phyloP scores from a whole-genome alignment of 768 basidiomycete genomes.

The Roridomyces roridus region DNA sequence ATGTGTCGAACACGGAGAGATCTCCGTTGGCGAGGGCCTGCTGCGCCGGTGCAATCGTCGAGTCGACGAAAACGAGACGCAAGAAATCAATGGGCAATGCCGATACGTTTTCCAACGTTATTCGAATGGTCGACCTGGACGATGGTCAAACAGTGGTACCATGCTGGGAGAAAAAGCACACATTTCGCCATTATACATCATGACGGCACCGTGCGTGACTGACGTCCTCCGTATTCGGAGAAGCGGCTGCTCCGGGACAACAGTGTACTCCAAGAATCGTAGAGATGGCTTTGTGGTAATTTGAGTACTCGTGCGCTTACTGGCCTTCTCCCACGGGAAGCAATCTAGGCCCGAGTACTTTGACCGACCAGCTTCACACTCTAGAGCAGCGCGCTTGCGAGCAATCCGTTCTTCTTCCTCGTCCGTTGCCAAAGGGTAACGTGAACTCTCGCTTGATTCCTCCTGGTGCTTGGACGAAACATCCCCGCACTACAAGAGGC shows the following conservation, averaged over 20 bases:
- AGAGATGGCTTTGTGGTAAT: slow-evolving; percentile 33
- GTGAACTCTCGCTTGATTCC: slow-evolving; percentile 75
- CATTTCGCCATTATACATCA: slow-evolving; percentile 96
- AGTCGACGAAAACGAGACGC: slow-evolving; percentile 88
- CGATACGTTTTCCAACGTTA: slow-evolving; percentile 93
- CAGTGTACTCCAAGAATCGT: slow-evolving; percentile 78
- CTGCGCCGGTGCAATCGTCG: slow-evolving; percentile 79
- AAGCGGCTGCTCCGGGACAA: slow-evolving; percentile 87
- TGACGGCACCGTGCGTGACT: slow-evolving; percentile 91
- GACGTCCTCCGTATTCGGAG: slow-evolving; percentile 86
- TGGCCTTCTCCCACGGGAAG: slow-evolving; percentile 61
- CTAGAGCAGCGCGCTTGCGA: slow-evolving; percentile 61
- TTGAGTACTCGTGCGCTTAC: slow-evolving; percentile 42
- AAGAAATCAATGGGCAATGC: slow-evolving; percentile 83
- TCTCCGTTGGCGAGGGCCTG: slow-evolving; percentile 81
- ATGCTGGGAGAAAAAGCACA: slow-evolving; percentile 40
- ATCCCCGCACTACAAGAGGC: slow-evolving; percentile 75
- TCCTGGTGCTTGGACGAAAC: slow-evolving; percentile 76
- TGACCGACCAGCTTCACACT: slow-evolving; percentile 70
- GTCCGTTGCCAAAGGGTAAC: slow-evolving; percentile 72
- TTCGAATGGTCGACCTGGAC: slow-evolving; percentile 77
- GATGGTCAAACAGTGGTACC: slow-evolving; percentile 16
- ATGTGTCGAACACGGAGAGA: slow-evolving; percentile 82
- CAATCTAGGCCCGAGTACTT: slow-evolving; percentile 81
- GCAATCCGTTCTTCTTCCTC: slow-evolving; percentile 71